phyloP scores from a whole-genome alignment of 2,329 filamentous ascomycete genomes.

The Fusarium duplospermum region DNA sequence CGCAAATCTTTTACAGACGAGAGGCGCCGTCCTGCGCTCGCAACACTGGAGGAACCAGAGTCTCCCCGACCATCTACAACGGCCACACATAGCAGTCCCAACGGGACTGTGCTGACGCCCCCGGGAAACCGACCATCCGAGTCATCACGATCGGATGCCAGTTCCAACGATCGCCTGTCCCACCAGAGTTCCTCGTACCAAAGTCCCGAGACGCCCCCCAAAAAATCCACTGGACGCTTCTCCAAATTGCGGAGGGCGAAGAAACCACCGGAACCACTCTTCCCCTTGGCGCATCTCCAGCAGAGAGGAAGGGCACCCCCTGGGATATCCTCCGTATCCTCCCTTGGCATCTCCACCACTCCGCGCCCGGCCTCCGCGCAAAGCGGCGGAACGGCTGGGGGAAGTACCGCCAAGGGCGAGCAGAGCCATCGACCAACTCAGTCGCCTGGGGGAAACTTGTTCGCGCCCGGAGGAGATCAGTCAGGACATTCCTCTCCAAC shows the following conservation, averaged over 20 bases:
- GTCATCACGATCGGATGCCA: conserved; percentile 90
- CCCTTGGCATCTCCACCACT: conserved; percentile 52
- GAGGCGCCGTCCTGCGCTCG: conserved; percentile 46
- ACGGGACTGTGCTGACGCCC: conserved; percentile 60
- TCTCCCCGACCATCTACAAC: conserved; percentile 48
- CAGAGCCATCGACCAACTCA: conserved; percentile 36
- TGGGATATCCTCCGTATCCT: conserved; percentile 55
- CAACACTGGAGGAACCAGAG: conserved; percentile 67
- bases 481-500: conserved; percentile 77
- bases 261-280: conserved; percentile 80
- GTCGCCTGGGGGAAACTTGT: conserved; percentile 63
- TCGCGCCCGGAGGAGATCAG: conserved; percentile 53
- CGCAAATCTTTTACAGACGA: conserved; percentile 60
- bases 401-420: conserved; percentile 34
- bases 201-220: conserved; percentile 69
- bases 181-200: conserved; percentile 65
- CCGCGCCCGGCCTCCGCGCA: conserved; percentile 52
- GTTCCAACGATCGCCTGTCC: conserved; percentile 74
- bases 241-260: conserved; percentile 84
- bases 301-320: conserved; percentile 66
- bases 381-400: conserved; percentile 42
- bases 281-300: conserved; percentile 87
- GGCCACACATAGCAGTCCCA: conserved; percentile 41
- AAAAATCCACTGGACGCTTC: conserved; percentile 77
- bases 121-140: conserved; percentile 67